These are phyloP conservation scores for Candida glaebosa DNA, from an alignment of 805 yeast species.

Conservation along the genomic window DNA sequence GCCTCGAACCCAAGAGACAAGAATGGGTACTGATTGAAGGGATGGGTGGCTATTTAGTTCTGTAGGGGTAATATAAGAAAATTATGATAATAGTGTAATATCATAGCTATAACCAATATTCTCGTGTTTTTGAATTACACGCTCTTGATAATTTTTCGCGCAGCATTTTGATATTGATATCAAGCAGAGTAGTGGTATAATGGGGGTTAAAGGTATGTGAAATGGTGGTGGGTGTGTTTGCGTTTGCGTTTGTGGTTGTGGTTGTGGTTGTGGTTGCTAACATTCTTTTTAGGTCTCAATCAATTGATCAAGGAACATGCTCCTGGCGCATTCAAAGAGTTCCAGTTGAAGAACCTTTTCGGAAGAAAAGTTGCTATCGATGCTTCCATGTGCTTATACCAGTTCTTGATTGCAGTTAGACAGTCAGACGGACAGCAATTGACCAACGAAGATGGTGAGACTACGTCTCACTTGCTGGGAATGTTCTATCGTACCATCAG, in stretches of 20 bases:
- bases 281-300: conserved; percentile 70
- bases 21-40: conserved; percentile 1
- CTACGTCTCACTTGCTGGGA: conserved; percentile 91
- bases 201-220: conserved; percentile 51
- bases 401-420: conserved; percentile 92
- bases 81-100: too few relatives aligned
- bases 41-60: neutral
- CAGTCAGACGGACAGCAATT: conserved; percentile 96
- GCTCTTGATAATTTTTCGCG: too few relatives aligned
- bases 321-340: conserved; percentile 71
- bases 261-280: too few relatives aligned
- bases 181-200: conserved; percentile 9
- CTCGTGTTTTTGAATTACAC: too few relatives aligned
- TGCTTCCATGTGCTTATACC: conserved; percentile 96
- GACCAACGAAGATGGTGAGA: conserved; percentile 85
- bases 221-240: neutral
- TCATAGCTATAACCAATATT: neutral
- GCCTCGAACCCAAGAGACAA: conserved; percentile 48
- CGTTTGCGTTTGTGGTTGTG: too few relatives aligned
- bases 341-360: conserved; percentile 79
- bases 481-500: conserved; percentile 91
- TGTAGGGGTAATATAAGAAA: too few relatives aligned
- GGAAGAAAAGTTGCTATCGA: conserved; percentile 98
- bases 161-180: too few relatives aligned
- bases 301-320: conserved; percentile 88